Evolutionary conservation across 306 rosid species (phyloP), one percentile per base, ranked within the genome.

Genomic region (Ochetophila trinervis): DNA sequence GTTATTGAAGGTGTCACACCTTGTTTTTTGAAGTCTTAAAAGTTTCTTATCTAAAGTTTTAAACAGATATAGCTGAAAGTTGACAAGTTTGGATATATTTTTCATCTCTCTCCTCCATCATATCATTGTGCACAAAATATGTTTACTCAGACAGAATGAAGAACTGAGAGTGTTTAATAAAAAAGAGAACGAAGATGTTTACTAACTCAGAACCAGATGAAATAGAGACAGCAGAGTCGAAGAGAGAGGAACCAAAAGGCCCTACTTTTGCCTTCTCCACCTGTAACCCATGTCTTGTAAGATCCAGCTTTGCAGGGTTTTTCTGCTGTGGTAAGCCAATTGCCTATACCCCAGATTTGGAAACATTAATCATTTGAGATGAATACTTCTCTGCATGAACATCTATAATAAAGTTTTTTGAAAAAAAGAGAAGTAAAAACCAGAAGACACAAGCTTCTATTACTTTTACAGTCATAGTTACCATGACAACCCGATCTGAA

Each of bases 211-310:
- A 70, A 75, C 75, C 72, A 76, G 82, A 84, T 54, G 97, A 79
- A 62, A 93, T 57, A 56, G 97, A 93, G 73, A 93, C 90, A 21
- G 99, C 99, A 68, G 99, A 90, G 84, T 93, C 99, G 70, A 93
- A 90, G 73, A 88, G 96, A 57, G 76, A 67, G 42, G 89, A 84
- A 57, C 92, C 99, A 8, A 93, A 77, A 63, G 99, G 99, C 69
- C 99, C 99, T 45, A 93, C 97, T 87, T 86, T 90, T 70, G 99
- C 96, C 73, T 87, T 93, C 74, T 86, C 81, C 67, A 90, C 86
- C 22, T 36, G 68, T 24, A 81, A 44, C 59, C 88, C 91, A 17
- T 84, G 76, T 65, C 35, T 68, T 5, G 91, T 79, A 71, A 93
- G 94, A 84, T 90, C 99, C 80, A 93, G 68, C 77, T 88, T 84